Evolutionary conservation across 2,329 filamentous ascomycete species (phyloP).

Genomic region (Cladophialophora immunda): DNA sequence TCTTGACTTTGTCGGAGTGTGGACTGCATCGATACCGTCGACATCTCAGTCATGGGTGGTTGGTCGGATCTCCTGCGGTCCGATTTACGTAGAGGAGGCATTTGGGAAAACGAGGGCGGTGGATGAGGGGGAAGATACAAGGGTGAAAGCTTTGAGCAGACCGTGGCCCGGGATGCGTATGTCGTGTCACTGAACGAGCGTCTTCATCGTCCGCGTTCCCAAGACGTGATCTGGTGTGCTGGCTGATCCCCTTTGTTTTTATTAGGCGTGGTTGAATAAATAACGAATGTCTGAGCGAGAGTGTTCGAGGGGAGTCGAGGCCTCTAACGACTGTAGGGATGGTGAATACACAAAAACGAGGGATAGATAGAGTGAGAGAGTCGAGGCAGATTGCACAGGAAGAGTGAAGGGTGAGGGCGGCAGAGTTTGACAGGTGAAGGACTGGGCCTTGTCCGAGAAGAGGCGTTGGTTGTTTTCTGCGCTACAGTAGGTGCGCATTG

Average conservation of each 20-base stretch:
- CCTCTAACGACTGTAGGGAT: conserved; percentile 5
- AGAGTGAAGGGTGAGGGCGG: conserved; percentile 2
- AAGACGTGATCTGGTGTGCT: background rate
- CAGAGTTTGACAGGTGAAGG: conserved; percentile 2
- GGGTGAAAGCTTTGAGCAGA: conserved; percentile 20
- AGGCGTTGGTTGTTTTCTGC: conserved; percentile 17
- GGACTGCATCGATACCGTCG: conserved; percentile 28
- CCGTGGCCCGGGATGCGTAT: conserved; percentile 4
- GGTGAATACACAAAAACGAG: conserved; percentile 15
- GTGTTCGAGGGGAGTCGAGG: background rate
- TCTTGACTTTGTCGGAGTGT: conserved; percentile 24
- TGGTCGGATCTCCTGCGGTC: conserved; percentile 29
- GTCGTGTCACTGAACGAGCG: conserved; percentile 15
- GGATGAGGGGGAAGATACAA: conserved; percentile 15
- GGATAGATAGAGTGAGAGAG: background rate
- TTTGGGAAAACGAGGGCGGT: conserved; percentile 27
- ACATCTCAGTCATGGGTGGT: conserved; percentile 36
- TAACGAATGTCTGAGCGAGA: conserved; percentile 14
- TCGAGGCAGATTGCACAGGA: background rate
- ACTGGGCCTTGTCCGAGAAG: conserved; percentile 2
- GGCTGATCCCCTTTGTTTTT: background rate
- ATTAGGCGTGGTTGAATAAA: background rate
- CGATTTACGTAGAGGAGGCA: conserved; percentile 38
- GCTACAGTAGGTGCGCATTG: conserved; percentile 1
- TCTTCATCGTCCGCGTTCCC: conserved; percentile 8